A percentile compares a stretch with the other conserved stretches of the same genome.
Evolutionary conservation across 176 grass and related monocot species (phyloP).

Genomic region (Lolium rigidum): DNA sequence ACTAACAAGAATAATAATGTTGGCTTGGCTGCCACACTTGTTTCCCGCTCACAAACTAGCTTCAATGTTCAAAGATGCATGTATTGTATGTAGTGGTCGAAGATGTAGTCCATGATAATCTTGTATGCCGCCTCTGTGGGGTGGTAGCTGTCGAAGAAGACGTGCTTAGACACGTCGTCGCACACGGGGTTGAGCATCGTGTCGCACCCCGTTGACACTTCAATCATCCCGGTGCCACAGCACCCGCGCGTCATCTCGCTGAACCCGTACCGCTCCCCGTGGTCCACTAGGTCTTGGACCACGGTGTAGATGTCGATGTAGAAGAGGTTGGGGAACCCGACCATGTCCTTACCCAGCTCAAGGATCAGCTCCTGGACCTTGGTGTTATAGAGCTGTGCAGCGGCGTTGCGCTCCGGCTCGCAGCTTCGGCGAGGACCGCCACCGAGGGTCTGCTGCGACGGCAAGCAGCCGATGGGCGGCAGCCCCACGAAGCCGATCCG

Average conservation of each 20-base stretch:
- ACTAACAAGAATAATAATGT: neutral
- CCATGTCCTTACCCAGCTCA: neutral
- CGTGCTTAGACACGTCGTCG: slow-evolving; percentile 46
- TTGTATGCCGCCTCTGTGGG: neutral
- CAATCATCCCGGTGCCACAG: slow-evolving; percentile 70
- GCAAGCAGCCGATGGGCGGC: slow-evolving; percentile 83
- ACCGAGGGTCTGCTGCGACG: slow-evolving; percentile 65
- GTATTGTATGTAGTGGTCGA: neutral
- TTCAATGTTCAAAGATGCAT: neutral
- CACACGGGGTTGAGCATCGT: slow-evolving; percentile 41
- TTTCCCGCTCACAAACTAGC: too few relatives aligned
- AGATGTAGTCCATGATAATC: neutral
- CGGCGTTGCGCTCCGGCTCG: slow-evolving; percentile 57
- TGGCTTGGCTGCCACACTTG: too few relatives aligned
- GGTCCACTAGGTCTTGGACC: slow-evolving; percentile 60
- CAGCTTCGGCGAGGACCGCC: slow-evolving; percentile 48
- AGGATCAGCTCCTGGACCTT: slow-evolving; percentile 48
- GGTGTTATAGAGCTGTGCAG: slow-evolving; percentile 65
- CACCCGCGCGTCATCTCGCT: slow-evolving; percentile 61
- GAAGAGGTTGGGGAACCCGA: neutral
- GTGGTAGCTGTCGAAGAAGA: slow-evolving; percentile 90
- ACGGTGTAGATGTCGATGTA: slow-evolving; percentile 72
- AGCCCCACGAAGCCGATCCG: slow-evolving; percentile 66
- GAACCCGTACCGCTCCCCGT: slow-evolving; percentile 52
- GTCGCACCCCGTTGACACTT: slow-evolving; percentile 74